Conservation (phyloP, 768 basidiomycete genomes). For the Clathrus columnatus region DNA sequence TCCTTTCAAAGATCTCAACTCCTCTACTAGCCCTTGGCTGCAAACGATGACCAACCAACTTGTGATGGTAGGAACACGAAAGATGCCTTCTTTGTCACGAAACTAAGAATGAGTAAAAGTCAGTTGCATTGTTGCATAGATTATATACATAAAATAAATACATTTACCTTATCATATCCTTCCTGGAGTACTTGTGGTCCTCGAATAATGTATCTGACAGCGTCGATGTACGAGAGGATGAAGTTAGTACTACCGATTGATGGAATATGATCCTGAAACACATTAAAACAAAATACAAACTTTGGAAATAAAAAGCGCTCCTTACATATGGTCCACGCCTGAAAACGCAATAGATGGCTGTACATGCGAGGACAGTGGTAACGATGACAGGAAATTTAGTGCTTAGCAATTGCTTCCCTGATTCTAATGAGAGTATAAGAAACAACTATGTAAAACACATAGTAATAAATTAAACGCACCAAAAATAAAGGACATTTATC, state of each 20-base stretch:
- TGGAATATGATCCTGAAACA: too few relatives aligned
- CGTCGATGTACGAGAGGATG: conserved; percentile 12
- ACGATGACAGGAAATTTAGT: too few relatives aligned
- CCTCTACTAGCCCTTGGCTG: not conserved
- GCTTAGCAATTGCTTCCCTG: too few relatives aligned
- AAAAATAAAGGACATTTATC: too few relatives aligned
- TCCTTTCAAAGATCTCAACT: conserved; percentile 2
- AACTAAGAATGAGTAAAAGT: not conserved
- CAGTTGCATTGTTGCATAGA: not conserved
- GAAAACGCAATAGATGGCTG: too few relatives aligned
- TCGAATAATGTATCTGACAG: conserved; percentile 14
- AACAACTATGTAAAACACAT: too few relatives aligned
- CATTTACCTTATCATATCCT: conserved; percentile 24
- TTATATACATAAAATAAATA: not conserved
- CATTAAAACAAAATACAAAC: too few relatives aligned
- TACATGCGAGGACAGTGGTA: too few relatives aligned
- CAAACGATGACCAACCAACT: not conserved
- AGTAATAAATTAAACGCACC: too few relatives aligned
- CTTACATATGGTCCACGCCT: too few relatives aligned
- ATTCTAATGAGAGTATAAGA: too few relatives aligned
- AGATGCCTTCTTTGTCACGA: conserved; percentile 17
- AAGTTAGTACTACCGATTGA: not conserved
- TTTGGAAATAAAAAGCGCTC: too few relatives aligned
- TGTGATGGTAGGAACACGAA: not conserved
- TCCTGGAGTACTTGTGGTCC: conserved; percentile 21